Evolutionary conservation across 306 rosid genomes (phyloP), one percentile per base, ranked within the genome.

Genomic region (Fagus crenata): DNA sequence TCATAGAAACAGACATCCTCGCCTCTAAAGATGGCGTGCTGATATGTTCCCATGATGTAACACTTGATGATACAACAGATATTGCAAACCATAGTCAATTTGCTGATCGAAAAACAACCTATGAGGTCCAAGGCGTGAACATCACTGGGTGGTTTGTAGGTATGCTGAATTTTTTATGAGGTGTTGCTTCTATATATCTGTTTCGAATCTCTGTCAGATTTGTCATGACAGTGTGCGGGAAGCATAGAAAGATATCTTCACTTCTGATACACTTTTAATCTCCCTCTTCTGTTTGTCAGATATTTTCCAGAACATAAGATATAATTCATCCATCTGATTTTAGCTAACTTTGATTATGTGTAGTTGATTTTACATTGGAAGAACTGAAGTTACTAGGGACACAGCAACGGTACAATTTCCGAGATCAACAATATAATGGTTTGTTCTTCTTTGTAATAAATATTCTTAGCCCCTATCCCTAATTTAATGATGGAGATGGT

Each of bases 381-480:
- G 99, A 95, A 80, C 64, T 95, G 53, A 85, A 87, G 82, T 76
- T 88, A 33, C 81, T 95, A 77, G 89, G 91, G 49, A 89, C 85
- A 81, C 84, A 83, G 32, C 99, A 95, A 84, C 90, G 97, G 78
- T 92, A 0, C 49, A 54, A 72, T 41, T 95, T 82, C 77, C 88
- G 99, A 53, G 96, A 95, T 87, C 93, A 87, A 63, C 95, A 89
- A 78, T 88, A 72, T 76, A 89, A 92, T 33, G 99, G 99, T 95
- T 59, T 80, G 91, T 77, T 74, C 63, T 53, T 73, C 35, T 69
- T 69, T 64, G 12, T 11, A 6, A 53, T 37, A 5, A 35, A 36
- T 15, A 43, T 46, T 28, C 0, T 22, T 4, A 56, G 31, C 11
- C 0, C 14, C 11, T 46, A 46, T 9, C 4, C 11, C 1, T 46